Conservation (phyloP, 768 basidiomycete species). For the Tricholoma sp. region DNA sequence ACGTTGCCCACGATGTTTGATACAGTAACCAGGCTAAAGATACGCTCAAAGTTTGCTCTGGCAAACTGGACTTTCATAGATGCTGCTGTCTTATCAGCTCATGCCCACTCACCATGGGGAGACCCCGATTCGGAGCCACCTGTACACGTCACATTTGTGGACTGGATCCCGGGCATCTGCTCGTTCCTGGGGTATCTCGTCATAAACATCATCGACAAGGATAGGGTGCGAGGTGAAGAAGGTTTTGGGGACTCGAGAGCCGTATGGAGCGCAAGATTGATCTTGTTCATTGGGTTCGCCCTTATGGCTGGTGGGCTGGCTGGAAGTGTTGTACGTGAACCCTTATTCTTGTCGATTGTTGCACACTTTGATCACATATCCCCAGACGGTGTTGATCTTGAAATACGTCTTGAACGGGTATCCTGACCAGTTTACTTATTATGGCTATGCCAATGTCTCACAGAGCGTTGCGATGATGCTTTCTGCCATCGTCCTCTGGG, state of each 20-base stretch:
- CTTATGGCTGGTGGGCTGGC: constrained; percentile 97
- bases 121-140: constrained; percentile 58
- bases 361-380: constrained; percentile 3
- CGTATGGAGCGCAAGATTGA: constrained; percentile 87
- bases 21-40: neutral
- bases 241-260: constrained; percentile 76
- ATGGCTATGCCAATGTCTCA: constrained; percentile 93
- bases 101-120: constrained; percentile 72
- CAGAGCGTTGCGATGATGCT: constrained; percentile 86
- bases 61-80: constrained; percentile 96
- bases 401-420: constrained; percentile 82
- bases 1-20: constrained; percentile 27
- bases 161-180: constrained; percentile 97
- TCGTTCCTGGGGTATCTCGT: constrained; percentile 89
- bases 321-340: constrained; percentile 79
- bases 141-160: constrained; percentile 82
- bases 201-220: constrained; percentile 94
- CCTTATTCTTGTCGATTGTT: neutral
- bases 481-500: constrained; percentile 86
- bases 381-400: constrained; percentile 78
- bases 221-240: constrained; percentile 74
- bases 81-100: constrained; percentile 84
- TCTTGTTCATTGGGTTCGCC: constrained; percentile 93
- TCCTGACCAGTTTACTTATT: constrained; percentile 75
- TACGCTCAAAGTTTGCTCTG: constrained; percentile 71